Evolutionary conservation across 1,139 yeast species (phyloP).

Genomic region (Hemisphaericaspora xylofermentans): DNA sequence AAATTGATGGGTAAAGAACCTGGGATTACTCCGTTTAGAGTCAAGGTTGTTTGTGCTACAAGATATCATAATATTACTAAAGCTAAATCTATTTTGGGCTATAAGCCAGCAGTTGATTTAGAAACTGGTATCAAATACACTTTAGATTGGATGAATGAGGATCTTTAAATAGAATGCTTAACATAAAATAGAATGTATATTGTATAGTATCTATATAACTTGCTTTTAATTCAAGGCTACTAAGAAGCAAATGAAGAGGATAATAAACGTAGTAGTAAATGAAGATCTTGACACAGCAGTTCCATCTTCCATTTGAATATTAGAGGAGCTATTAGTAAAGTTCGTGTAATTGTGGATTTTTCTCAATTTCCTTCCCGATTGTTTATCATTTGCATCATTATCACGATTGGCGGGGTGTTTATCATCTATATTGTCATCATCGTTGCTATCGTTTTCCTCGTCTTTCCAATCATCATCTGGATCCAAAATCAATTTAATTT

Average conservation of each 20-base stretch:
- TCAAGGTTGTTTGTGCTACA: slow-evolving; percentile 87
- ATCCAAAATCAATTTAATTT: slow-evolving; percentile 9
- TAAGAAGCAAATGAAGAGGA: slow-evolving; percentile 4
- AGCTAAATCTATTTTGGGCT: slow-evolving; percentile 77
- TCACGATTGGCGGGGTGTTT: no score
- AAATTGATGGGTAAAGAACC: slow-evolving; percentile 78
- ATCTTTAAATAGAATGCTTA: slow-evolving; percentile 21
- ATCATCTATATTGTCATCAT: neutral
- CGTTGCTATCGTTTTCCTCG: neutral
- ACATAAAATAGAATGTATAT: neutral
- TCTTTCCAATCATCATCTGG: neutral
- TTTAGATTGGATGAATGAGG: slow-evolving; percentile 86
- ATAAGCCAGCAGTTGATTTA: slow-evolving; percentile 75
- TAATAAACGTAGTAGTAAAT: neutral
- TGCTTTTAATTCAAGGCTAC: slow-evolving; percentile 2
- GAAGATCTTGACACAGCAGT: neutral
- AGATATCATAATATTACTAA: slow-evolving; percentile 91
- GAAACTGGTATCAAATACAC: slow-evolving; percentile 83
- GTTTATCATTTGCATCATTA: neutral
- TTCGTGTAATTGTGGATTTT: neutral
- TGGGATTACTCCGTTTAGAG: slow-evolving; percentile 95
- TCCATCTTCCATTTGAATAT: neutral
- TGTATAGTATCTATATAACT: neutral
- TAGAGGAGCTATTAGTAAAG: neutral
- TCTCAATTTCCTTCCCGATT: neutral